Percentiles rank a stretch among this genome's conserved stretches.
Evolutionary conservation across 257 asterid species (phyloP).

Genomic region (Eucommia ulmoides): DNA sequence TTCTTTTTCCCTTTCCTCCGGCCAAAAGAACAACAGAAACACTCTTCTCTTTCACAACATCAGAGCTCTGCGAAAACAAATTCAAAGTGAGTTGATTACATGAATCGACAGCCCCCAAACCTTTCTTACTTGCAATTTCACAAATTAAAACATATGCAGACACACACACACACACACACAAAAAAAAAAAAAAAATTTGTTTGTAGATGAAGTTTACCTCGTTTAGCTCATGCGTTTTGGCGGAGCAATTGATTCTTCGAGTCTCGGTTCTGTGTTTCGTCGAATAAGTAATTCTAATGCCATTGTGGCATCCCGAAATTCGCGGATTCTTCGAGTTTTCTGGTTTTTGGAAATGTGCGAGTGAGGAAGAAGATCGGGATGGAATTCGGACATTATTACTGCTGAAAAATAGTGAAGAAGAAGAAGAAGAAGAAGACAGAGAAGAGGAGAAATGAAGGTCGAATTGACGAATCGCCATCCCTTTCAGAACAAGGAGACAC

Average conservation of each 20-base stretch:
- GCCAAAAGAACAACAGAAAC: constrained; percentile 93
- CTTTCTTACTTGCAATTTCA: not conserved
- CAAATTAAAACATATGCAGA: constrained; percentile 1
- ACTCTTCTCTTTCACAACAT: constrained; percentile 55
- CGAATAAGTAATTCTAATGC: constrained; percentile 20
- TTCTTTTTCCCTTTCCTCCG: constrained; percentile 96
- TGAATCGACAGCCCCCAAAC: constrained; percentile 1
- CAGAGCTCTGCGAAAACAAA: constrained; percentile 29
- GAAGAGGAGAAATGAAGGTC: constrained; percentile 14
- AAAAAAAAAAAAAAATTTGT: constrained; percentile 1
- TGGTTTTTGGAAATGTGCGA: constrained; percentile 7
- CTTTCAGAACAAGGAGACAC: too few species aligned
- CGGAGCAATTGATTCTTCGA: constrained; percentile 38
- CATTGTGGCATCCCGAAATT: constrained; percentile 1
- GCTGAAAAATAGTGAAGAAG: constrained; percentile 20
- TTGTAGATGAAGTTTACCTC: constrained; percentile 4
- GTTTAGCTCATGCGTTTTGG: constrained; percentile 22
- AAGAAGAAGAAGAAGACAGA: constrained; percentile 10
- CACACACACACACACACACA: not conserved
- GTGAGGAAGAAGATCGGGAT: constrained; percentile 13
- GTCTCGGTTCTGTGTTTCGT: constrained; percentile 15
- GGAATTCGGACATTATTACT: constrained; percentile 15
- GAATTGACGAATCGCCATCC: constrained; percentile 46
- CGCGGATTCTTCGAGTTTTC: constrained; percentile 17
- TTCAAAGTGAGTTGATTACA: not conserved